Conservation (phyloP, 2,329 filamentous ascomycete genomes). For the Tolypocladium sp. region DNA sequence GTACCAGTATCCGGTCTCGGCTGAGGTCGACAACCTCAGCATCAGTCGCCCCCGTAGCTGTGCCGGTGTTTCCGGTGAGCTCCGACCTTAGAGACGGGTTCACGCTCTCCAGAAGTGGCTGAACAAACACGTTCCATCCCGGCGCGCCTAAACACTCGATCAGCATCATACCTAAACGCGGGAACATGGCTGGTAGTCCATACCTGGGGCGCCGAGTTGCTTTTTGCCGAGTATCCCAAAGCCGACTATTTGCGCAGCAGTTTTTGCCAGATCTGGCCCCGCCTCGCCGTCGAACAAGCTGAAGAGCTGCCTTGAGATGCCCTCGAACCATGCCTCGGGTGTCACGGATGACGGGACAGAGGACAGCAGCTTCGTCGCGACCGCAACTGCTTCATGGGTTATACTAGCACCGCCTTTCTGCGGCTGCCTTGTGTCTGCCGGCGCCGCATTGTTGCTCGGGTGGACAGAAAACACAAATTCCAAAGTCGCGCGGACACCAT, state of each 20-base stretch:
- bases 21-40: slow-evolving; percentile 37
- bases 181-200: background rate
- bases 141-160: slow-evolving; percentile 30
- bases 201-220: slow-evolving; percentile 53
- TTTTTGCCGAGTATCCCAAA: slow-evolving; percentile 59
- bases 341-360: slow-evolving; percentile 45
- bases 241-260: slow-evolving; percentile 27
- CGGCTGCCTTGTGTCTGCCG: slow-evolving; percentile 29
- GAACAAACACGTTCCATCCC: slow-evolving; percentile 55
- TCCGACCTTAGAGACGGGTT: slow-evolving; percentile 27
- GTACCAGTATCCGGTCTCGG: slow-evolving; percentile 33
- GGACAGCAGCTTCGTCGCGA: slow-evolving; percentile 53
- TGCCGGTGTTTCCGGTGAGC: background rate
- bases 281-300: slow-evolving; percentile 48
- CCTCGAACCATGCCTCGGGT: slow-evolving; percentile 49
- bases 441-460: slow-evolving; percentile 36
- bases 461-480: slow-evolving; percentile 66
- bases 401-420: slow-evolving; percentile 54
- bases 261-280: slow-evolving; percentile 24
- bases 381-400: slow-evolving; percentile 57
- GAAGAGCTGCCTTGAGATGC: slow-evolving; percentile 52
- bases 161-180: background rate
- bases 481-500: slow-evolving; percentile 58
- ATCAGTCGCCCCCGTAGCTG: slow-evolving; percentile 14
- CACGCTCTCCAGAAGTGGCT: slow-evolving; percentile 45